These are phyloP conservation scores for Curvularia sp. DNA, from an alignment of 2,329 filamentous ascomycete species.

Conservation along the genomic window DNA sequence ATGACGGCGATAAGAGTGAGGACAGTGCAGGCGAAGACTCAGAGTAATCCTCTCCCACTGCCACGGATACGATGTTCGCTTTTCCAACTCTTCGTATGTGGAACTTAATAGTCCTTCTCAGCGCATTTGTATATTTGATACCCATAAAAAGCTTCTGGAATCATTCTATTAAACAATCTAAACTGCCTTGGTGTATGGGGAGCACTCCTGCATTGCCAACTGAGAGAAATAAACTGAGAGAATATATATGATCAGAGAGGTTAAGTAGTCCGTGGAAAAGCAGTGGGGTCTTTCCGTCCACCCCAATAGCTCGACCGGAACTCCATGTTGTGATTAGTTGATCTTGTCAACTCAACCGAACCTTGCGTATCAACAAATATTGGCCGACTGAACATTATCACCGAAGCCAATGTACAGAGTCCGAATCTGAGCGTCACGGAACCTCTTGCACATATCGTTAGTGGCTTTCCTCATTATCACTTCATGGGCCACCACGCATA, in stretches of 20 bases:
- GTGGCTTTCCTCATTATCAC: not conserved
- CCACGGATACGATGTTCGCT: conserved; percentile 12
- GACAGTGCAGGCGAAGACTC: conserved; percentile 31
- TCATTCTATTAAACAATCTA: not conserved
- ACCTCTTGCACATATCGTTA: not conserved
- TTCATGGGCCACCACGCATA: not conserved
- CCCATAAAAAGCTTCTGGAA: not conserved
- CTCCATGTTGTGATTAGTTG: not conserved
- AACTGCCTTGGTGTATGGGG: too few relatives aligned
- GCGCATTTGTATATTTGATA: not conserved
- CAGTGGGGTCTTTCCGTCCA: not conserved
- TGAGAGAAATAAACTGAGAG: not conserved
- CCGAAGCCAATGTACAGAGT: not conserved
- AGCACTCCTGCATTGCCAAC: not conserved
- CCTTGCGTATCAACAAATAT: not conserved
- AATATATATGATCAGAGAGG: not conserved
- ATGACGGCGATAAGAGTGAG: conserved; percentile 22
- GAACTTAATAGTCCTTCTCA: not conserved
- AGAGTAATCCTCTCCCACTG: conserved; percentile 25
- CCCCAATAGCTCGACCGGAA: not conserved
- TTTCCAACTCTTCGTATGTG: not conserved
- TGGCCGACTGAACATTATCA: too few relatives aligned
- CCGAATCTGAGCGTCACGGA: not conserved
- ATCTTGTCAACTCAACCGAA: not conserved
- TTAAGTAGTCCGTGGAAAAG: not conserved